These are phyloP conservation scores for Sporisorium scitamineum DNA, from an alignment of 1,284 basidiomycete species.

Conservation along the genomic window DNA sequence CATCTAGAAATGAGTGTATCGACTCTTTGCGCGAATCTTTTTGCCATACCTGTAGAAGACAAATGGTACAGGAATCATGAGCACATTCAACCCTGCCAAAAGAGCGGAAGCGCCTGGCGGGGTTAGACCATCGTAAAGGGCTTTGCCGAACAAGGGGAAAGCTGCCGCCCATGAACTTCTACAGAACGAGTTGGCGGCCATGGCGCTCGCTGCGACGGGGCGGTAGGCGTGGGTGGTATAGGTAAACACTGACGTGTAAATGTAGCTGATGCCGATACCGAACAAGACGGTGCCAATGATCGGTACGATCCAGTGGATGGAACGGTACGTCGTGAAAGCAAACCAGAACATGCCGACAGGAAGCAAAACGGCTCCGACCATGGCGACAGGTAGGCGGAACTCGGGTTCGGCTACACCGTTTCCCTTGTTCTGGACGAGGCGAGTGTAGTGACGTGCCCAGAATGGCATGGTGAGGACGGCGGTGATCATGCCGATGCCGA, in stretches of 20 bases:
- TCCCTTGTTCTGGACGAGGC: slow-evolving; percentile 73
- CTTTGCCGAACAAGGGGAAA: slow-evolving; percentile 46
- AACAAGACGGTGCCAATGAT: slow-evolving; percentile 48
- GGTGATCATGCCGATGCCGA: slow-evolving; percentile 50
- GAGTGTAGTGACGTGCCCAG: slow-evolving; percentile 70
- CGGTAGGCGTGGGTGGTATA: slow-evolving; percentile 51
- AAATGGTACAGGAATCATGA: slow-evolving; percentile 56
- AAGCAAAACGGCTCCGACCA: slow-evolving; percentile 39
- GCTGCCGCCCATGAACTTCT: slow-evolving; percentile 43
- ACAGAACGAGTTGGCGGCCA: slow-evolving; percentile 53
- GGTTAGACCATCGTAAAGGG: slow-evolving; percentile 50
- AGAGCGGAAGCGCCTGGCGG: slow-evolving; percentile 36
- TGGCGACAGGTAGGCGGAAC: slow-evolving; percentile 53
- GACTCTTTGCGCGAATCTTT: slow-evolving; percentile 42
- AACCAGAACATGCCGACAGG: slow-evolving; percentile 59
- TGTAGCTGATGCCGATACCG: slow-evolving; percentile 46
- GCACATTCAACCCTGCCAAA: slow-evolving; percentile 46
- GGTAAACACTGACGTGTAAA: slow-evolving; percentile 46
- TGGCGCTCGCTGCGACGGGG: slow-evolving; percentile 54
- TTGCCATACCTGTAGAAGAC: slow-evolving; percentile 55
- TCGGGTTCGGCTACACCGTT: slow-evolving; percentile 65
- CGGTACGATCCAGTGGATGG: slow-evolving; percentile 58
- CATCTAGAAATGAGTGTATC: slow-evolving; percentile 34
- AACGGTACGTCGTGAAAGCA: slow-evolving; percentile 49
- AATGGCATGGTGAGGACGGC: slow-evolving; percentile 71